Evolutionary conservation across 2,329 filamentous ascomycete species (phyloP), one percentile per base, ranked within the genome.

Genomic region (Chaetomiaceae sp.): DNA sequence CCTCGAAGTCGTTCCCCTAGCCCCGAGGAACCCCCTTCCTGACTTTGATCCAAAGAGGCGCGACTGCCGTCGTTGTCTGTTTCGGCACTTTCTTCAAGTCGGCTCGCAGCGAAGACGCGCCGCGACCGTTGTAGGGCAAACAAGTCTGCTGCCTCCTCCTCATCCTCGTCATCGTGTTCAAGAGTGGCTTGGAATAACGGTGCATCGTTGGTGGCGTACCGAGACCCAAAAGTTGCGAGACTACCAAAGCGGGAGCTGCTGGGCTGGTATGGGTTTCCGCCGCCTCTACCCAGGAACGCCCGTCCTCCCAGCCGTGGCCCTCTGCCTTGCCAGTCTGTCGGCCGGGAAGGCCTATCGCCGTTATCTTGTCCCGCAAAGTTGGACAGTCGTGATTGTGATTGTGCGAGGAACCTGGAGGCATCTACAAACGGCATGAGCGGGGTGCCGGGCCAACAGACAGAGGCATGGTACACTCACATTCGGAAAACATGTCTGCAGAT

Each of bases 151-250:
- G 92, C 89, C 66, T 97, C 90, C 63, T 89, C 87, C 67, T 94
- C 91, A 57, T 97, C 92, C 58, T 96, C 91, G 65, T 95, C 89
- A 70, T 96, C 91, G 57, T 87, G 84, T 59, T 96, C 90, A 14
- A 90, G 82, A 4, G 89, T 85, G 65, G 90, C 95, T 70, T 94
- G 90, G 69, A 99, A 97, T n/a, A 99, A 77, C 51, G 94, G 94
- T 9, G 92, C 91, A 61, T 90, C 88, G 53, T 89, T 86, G 18
- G 77, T 76, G 40, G 82, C 76, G 56, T 87, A 84, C 46, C 90
- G 81, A 10, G 89, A 90, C 25, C 86, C 83, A 67, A 96, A 95
- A 27, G 84, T 51, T 13, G 60, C 85, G 51, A 79, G 66, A 48
- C 75, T 73, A 57, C 95, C 91, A 62, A 90, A 81, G 42, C 90